Evolutionary conservation across 1,284 basidiomycete genomes (phyloP), one percentile per base, ranked within the genome.

Genomic region (Irpex sp.): DNA sequence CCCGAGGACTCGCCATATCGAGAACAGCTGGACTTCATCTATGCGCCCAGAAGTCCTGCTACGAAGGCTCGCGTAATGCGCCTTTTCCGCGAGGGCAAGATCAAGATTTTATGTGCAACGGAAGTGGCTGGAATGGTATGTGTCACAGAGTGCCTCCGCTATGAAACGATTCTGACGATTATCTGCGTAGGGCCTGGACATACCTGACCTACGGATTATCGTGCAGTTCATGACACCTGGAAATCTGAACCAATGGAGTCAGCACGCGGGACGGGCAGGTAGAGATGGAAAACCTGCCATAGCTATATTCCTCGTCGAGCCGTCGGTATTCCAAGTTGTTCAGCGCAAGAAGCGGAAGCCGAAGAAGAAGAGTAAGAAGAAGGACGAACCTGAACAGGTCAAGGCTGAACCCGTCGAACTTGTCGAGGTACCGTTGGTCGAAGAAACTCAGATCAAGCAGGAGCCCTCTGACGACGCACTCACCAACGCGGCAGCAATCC

Each of bases 251-350:
- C 60, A 62, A 7, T 68, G 65, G 67, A 51, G 63, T 5, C 67
- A 69, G 53, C 64, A 61, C 21, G 37, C 51, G n/a, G 60, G 57
- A 2, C 55, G 63, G 33, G 64, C 62, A 0, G 69, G 63, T 15
- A 64, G 69, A 15, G 63, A 60, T 5, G 67, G 65, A 2, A 4
- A 59, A 35, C 59, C 59, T 2, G 63, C 63, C 4, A 11, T 50
- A 9, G 64, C 63, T 1, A 63, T 69, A 2, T 37, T 68, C 2
- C 62, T 66, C 11, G 61, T 67, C 33, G 66, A 68, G 57, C 15
- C 50, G 26, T 66, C 64, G 15, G 59, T 59, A 11, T 58, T 56
- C 33, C 17, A 64, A 37, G n/a, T n/a, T n/a, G n/a, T n/a, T n/a
- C n/a, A n/a, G n/a, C n/a, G n/a, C n/a, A 59, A 17, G 50, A 35